Evolutionary conservation across 495 filamentous ascomycete species (phyloP).

Genomic region (Pyrenopolyporus hunteri): DNA sequence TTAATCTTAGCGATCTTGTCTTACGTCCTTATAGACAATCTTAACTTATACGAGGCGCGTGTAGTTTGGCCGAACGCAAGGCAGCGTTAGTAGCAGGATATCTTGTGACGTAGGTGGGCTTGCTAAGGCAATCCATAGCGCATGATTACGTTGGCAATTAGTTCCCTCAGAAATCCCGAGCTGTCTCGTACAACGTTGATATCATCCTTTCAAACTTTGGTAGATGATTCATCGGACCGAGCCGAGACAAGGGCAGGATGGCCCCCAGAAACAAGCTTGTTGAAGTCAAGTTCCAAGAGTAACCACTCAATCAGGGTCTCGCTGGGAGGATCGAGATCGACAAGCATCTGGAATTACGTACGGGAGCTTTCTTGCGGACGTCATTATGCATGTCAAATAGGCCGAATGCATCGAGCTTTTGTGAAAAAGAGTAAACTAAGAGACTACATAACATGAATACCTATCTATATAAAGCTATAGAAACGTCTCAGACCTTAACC

Average conservation of each 20-base stretch:
- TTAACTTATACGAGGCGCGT: too few relatives aligned
- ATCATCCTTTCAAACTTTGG: neutral
- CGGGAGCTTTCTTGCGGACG: constrained; percentile 16
- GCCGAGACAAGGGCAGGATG: constrained; percentile 13
- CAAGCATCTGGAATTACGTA: constrained; percentile 24
- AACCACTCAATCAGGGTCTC: too few relatives aligned
- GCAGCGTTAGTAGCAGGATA: too few relatives aligned
- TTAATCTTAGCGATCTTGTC: too few relatives aligned
- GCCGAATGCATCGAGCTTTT: constrained; percentile 32
- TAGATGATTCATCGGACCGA: neutral
- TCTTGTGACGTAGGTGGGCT: too few relatives aligned
- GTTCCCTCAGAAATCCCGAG: neutral
- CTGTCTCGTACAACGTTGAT: neutral
- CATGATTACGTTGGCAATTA: too few relatives aligned
- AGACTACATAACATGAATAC: too few relatives aligned
- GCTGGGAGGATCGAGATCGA: constrained; percentile 35
- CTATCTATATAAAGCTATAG: neutral
- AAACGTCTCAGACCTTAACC: neutral
- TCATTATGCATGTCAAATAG: constrained; percentile 23
- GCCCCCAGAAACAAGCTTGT: too few relatives aligned
- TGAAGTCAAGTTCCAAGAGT: too few relatives aligned
- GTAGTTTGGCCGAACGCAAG: too few relatives aligned
- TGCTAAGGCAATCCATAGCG: too few relatives aligned
- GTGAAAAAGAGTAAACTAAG: constrained; percentile 5
- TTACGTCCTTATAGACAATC: too few relatives aligned